A percentile compares a stretch with the other conserved stretches of the same genome.
Evolutionary conservation across 495 filamentous ascomycete genomes (phyloP).

Genomic region (Paragyromitra xinjiangensis): DNA sequence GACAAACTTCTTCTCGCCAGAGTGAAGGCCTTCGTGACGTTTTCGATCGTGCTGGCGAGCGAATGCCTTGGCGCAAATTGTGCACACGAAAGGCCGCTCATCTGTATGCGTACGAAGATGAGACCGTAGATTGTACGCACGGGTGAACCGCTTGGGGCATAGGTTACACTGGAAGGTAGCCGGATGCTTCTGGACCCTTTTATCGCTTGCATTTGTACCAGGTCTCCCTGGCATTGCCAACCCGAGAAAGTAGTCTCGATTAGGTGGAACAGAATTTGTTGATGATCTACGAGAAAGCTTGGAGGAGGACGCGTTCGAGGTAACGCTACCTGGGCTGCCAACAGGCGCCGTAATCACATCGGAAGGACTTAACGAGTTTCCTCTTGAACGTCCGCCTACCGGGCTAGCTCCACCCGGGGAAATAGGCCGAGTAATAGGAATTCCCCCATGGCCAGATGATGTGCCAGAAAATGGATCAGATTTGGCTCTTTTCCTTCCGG

Average conservation of each 20-base stretch:
- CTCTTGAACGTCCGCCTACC: slow-evolving; percentile 59
- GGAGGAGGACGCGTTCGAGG: slow-evolving; percentile 72
- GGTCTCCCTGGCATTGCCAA: slow-evolving; percentile 88
- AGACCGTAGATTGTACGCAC: slow-evolving; percentile 90
- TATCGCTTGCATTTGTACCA: slow-evolving; percentile 69
- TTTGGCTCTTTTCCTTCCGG: slow-evolving; percentile 70
- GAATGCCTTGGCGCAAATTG: slow-evolving; percentile 95
- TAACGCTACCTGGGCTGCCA: slow-evolving; percentile 67
- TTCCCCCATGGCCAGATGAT: slow-evolving; percentile 57
- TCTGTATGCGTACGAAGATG: slow-evolving; percentile 92
- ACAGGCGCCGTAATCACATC: slow-evolving; percentile 62
- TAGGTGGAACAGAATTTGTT: slow-evolving; percentile 83
- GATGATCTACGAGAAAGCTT: slow-evolving; percentile 68
- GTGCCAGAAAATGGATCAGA: slow-evolving; percentile 73
- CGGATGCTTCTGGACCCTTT: slow-evolving; percentile 92
- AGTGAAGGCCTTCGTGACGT: slow-evolving; percentile 88
- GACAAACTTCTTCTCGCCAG: slow-evolving; percentile 96
- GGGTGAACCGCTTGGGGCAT: slow-evolving; percentile 87
- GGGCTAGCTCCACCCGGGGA: slow-evolving; percentile 58
- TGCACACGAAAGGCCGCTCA: slow-evolving; percentile 92
- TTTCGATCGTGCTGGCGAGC: slow-evolving; percentile 93
- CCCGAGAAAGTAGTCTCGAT: slow-evolving; percentile 91
- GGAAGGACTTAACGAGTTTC: slow-evolving; percentile 62
- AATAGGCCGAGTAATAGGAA: slow-evolving; percentile 61
- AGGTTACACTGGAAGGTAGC: slow-evolving; percentile 87